These are phyloP conservation scores for Fusarium pseudonygamai DNA, from an alignment of 2,329 filamentous ascomycete genomes.

Conservation along the genomic window DNA sequence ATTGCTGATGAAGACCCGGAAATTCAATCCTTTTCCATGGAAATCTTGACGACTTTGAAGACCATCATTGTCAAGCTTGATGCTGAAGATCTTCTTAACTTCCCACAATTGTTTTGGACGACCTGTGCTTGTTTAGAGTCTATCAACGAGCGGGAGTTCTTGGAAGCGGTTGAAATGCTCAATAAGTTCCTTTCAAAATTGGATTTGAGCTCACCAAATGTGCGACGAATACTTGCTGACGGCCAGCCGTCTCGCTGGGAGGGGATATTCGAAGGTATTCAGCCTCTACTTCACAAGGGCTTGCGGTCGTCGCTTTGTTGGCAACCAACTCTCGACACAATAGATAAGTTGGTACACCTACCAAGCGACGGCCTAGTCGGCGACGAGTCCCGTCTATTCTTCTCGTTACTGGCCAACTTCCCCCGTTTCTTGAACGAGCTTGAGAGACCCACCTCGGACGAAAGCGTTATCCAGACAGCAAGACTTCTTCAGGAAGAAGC, in stretches of 20 bases:
- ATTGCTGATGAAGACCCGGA: constrained; percentile 95
- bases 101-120: constrained; percentile 97
- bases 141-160: constrained; percentile 94
- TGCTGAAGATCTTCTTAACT: constrained; percentile 81
- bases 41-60: constrained; percentile 93
- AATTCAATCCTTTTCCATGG: constrained; percentile 97
- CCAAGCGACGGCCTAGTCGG: constrained; percentile 85
- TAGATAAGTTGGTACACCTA: constrained; percentile 81
- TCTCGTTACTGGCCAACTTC: constrained; percentile 89
- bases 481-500: constrained; percentile 76
- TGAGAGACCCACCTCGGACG: constrained; percentile 69
- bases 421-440: constrained; percentile 84
- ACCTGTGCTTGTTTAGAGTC: constrained; percentile 96
- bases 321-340: constrained; percentile 77
- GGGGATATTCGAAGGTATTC: constrained; percentile 85
- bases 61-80: constrained; percentile 89
- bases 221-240: constrained; percentile 77
- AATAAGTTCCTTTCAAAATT: constrained; percentile 86
- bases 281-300: constrained; percentile 89
- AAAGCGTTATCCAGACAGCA: constrained; percentile 69
- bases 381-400: constrained; percentile 82
- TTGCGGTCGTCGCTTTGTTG: constrained; percentile 86
- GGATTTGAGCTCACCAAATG: constrained; percentile 75
- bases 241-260: constrained; percentile 90
- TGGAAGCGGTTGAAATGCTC: constrained; percentile 91